Evolutionary conservation across 805 yeast genomes (phyloP).

Genomic region (Pichia ethanolica): DNA sequence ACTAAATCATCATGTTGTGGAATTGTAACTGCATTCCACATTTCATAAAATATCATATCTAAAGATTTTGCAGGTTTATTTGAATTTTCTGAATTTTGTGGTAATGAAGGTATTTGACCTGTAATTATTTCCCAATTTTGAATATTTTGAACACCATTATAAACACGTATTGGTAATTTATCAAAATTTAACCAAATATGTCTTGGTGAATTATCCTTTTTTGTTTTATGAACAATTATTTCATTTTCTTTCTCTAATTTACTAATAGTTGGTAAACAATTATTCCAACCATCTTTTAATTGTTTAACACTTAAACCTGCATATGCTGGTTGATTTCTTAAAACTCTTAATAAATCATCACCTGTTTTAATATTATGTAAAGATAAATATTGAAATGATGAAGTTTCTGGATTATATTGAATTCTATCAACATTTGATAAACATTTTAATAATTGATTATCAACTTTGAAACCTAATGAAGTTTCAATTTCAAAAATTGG

Average conservation of each 20-base stretch:
- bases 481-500: conserved; percentile 66
- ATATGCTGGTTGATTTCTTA: conserved; percentile 77
- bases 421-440: conserved; percentile 73
- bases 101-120: conserved; percentile 1
- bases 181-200: conserved; percentile 81
- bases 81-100: neutral
- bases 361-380: conserved; percentile 79
- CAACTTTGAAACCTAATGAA: conserved; percentile 57
- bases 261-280: conserved; percentile 70
- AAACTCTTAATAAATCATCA: conserved; percentile 64
- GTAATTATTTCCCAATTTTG: conserved; percentile 7
- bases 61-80: conserved; percentile 36
- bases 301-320: conserved; percentile 78
- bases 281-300: conserved; percentile 88
- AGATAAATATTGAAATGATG: conserved; percentile 80
- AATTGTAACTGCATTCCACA: conserved; percentile 74
- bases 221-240: conserved; percentile 77
- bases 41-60: conserved; percentile 71
- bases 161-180: conserved; percentile 37
- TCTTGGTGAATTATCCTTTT: conserved; percentile 90
- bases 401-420: conserved; percentile 50
- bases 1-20: conserved; percentile 83
- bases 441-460: conserved; percentile 58
- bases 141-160: conserved; percentile 7
- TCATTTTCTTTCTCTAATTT: conserved; percentile 71